Evolutionary conservation across 2,329 filamentous ascomycete species (phyloP).

Genomic region (Aureobasidium pullulans): DNA sequence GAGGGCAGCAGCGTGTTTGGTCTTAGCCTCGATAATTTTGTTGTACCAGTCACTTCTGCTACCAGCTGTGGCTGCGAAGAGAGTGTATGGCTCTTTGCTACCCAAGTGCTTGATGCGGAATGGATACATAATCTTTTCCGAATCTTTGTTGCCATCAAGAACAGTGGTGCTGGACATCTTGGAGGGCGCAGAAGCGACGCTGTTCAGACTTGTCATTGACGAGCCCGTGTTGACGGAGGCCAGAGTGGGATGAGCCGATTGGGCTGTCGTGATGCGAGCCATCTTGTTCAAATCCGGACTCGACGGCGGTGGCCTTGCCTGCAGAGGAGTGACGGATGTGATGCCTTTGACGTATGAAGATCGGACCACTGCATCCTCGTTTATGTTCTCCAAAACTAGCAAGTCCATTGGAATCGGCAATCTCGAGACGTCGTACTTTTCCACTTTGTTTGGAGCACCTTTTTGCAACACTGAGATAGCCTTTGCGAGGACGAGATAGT

Average conservation of each 20-base stretch:
- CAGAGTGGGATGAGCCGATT: conserved; percentile 44
- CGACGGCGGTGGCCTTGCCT: conserved; percentile 32
- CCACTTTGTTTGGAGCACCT: conserved; percentile 64
- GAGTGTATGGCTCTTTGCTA: conserved; percentile 73
- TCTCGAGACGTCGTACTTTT: conserved; percentile 86
- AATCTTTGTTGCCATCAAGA: conserved; percentile 56
- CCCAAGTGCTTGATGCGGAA: conserved; percentile 95
- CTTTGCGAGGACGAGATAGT: conserved; percentile 92
- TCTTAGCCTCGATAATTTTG: conserved; percentile 93
- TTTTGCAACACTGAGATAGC: conserved; percentile 50
- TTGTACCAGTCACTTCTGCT: conserved; percentile 83
- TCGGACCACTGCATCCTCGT: conserved; percentile 85
- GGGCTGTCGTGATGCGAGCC: conserved; percentile 37
- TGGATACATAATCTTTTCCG: conserved; percentile 76
- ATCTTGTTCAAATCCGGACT: conserved; percentile 34
- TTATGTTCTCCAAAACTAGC: conserved; percentile 81
- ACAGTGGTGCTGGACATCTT: conserved; percentile 38
- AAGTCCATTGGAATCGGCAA: conserved; percentile 95
- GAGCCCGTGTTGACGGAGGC: conserved; percentile 62
- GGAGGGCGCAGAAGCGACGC: conserved; percentile 39
- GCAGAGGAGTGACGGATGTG: conserved; percentile 55
- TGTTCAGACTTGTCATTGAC: conserved; percentile 43
- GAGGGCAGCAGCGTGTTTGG: conserved; percentile 78
- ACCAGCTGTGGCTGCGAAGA: conserved; percentile 72
- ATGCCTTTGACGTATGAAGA: conserved; percentile 63